phyloP scores from a whole-genome alignment of 78 protist genomes.

The Neovahlkampfia damariscottae region DNA sequence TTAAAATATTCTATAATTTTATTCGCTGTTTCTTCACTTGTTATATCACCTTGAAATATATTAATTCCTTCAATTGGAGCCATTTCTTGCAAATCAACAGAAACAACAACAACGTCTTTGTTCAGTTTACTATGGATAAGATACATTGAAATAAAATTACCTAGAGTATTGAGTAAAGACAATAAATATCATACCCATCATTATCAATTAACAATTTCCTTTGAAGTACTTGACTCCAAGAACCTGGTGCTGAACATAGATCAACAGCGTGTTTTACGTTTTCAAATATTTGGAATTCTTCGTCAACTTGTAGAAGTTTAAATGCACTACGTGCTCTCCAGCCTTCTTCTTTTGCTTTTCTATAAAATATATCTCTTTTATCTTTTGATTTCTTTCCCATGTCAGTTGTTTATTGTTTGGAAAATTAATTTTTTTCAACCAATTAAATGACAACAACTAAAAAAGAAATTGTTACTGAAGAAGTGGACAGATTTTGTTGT shows the following conservation, averaged over 20 bases:
- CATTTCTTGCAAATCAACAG: constrained; percentile 97
- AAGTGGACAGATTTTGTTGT: no score
- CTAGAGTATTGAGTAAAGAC: no score
- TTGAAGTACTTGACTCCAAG: constrained; percentile 79
- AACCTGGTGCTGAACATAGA: constrained; percentile 97
- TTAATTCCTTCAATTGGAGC: constrained; percentile 94
- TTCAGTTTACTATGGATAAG: neutral
- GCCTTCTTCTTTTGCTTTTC: constrained; percentile 97
- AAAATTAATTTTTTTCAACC: no score
- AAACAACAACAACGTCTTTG: constrained; percentile 45
- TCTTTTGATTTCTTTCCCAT: no score
- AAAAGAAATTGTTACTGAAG: no score
- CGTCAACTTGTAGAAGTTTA: constrained; percentile 94
- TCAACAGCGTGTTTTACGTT: constrained; percentile 91
- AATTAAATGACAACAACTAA: no score
- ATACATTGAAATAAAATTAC: neutral
- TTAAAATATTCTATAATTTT: constrained; percentile 58
- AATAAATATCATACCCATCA: neutral
- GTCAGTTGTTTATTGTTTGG: no score
- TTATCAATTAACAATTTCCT: neutral
- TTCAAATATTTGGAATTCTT: constrained; percentile 64
- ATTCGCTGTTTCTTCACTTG: constrained; percentile 37
- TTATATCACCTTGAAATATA: constrained; percentile 95
- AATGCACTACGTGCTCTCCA: constrained; percentile 95
- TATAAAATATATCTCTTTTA: constrained; percentile 87